Percentiles rank a stretch among this genome's conserved stretches.
Conservation (phyloP, 345 rosid species). For the Litchi chinensis region DNA sequence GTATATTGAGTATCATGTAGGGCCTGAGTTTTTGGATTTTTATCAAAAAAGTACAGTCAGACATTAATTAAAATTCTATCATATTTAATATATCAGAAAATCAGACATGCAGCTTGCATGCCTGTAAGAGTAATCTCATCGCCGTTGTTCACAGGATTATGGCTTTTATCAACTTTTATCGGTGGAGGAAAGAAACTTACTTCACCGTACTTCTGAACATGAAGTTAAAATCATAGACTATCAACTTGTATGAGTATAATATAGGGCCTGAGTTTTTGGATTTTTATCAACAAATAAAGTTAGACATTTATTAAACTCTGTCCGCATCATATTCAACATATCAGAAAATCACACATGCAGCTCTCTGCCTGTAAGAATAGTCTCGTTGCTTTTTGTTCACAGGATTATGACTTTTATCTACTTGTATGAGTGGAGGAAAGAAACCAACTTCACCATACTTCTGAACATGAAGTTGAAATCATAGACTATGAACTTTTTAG, state of each 20-base stretch:
- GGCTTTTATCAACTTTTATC: neutral
- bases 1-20: conserved; percentile 1
- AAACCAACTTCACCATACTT: neutral
- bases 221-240: neutral
- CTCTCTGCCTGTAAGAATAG: neutral
- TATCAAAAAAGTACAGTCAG: neutral
- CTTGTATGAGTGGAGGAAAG: neutral
- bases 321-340: no score
- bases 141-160: neutral
- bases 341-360: neutral
- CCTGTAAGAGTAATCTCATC: neutral
- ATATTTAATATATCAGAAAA: neutral
- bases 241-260: neutral
- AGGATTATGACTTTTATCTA: neutral
- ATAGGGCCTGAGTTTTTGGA: conserved; percentile 1
- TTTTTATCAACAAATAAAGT: neutral
- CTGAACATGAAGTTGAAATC: conserved; percentile 3
- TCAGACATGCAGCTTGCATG: neutral
- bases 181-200: neutral
- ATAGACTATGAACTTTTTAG: neutral
- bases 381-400: neutral
- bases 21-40: conserved; percentile 2
- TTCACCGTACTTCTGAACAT: conserved; percentile 5
- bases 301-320: neutral
- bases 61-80: neutral